phyloP scores from a whole-genome alignment of 352 stramenopile genomes.

The Pythium insidiosum region DNA sequence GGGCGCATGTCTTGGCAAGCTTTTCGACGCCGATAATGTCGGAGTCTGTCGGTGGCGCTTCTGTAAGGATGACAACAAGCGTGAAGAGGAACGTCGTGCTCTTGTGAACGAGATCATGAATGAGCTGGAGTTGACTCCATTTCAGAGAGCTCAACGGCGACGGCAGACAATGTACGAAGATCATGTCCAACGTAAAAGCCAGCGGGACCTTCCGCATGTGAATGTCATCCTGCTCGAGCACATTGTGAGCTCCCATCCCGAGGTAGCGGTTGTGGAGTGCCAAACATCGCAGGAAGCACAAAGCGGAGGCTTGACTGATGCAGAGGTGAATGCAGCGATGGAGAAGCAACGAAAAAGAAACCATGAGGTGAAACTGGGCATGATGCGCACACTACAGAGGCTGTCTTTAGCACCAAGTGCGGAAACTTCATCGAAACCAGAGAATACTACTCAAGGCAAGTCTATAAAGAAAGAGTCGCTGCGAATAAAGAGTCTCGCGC shows the following conservation, averaged over 20 bases:
- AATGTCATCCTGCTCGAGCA: conserved; percentile 56
- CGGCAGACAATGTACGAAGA: conserved; percentile 36
- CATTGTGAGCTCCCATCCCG: conserved; percentile 53
- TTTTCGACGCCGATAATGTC: conserved; percentile 56
- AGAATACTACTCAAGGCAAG: too few relatives aligned
- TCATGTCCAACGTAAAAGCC: conserved; percentile 37
- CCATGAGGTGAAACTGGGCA: conserved; percentile 15
- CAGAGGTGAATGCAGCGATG: conserved; percentile 9
- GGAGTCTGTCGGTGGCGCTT: conserved; percentile 42
- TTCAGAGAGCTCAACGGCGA: conserved; percentile 28
- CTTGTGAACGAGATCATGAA: conserved; percentile 29
- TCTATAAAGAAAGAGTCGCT: conserved; percentile 1
- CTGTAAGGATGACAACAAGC: conserved; percentile 39
- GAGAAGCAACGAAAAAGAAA: conserved; percentile 9
- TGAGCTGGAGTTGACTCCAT: conserved; percentile 38
- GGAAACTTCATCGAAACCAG: too few relatives aligned
- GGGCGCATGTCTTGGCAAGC: conserved; percentile 41
- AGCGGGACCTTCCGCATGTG: conserved; percentile 33
- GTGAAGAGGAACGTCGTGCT: conserved; percentile 26
- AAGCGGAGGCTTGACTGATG: conserved; percentile 3
- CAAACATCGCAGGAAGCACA: conserved; percentile 2
- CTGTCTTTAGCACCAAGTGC: not conserved
- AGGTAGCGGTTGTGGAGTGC: conserved; percentile 30
- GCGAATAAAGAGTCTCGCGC: conserved; percentile 38
- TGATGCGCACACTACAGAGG: conserved; percentile 6